These are phyloP conservation scores for Paramecium pentaurelia DNA, from an alignment of 73 alveolate species.

Conservation along the genomic window DNA sequence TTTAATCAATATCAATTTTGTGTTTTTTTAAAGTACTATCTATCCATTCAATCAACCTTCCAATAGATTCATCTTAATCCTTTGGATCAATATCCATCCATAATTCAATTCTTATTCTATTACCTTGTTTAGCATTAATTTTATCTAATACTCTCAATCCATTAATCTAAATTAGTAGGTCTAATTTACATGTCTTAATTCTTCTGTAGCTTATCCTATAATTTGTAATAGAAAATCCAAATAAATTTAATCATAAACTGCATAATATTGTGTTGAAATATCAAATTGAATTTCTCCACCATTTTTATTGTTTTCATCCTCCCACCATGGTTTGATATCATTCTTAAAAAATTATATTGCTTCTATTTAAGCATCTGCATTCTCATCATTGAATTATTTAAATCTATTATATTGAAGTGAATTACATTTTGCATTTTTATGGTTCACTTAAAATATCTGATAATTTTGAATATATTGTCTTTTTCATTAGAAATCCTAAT, in stretches of 20 bases:
- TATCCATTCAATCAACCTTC: neutral
- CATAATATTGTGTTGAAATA: neutral
- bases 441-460: slow-evolving; percentile 12
- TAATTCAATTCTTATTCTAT: slow-evolving; percentile 19
- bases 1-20: neutral
- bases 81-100: slow-evolving; percentile 38
- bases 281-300: slow-evolving; percentile 36
- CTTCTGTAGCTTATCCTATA: neutral
- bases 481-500: neutral
- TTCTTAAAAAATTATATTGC: neutral
- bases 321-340: slow-evolving; percentile 28
- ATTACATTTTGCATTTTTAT: neutral
- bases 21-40: neutral
- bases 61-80: neutral
- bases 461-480: neutral
- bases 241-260: neutral
- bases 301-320: neutral
- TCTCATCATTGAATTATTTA: neutral
- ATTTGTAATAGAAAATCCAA: neutral
- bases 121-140: neutral
- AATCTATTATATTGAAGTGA: neutral
- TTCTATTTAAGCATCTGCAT: neutral
- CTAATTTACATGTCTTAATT: neutral
- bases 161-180: neutral
- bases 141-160: slow-evolving; percentile 30